Conservation (phyloP, 805 yeast species). For the Kurtzmaniella fragi region DNA sequence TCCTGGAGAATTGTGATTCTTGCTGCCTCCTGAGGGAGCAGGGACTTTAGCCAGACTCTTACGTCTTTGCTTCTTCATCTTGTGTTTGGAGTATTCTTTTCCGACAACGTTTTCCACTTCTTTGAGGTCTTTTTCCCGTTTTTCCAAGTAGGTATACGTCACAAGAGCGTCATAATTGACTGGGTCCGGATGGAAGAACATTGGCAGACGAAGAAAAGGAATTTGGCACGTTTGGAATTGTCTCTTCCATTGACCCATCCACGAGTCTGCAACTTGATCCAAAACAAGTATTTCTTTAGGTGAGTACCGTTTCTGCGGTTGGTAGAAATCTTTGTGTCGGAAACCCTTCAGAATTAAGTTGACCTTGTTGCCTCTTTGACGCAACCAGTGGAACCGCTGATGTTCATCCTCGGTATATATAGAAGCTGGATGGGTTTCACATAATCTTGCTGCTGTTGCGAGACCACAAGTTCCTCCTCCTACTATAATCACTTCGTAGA, state of each 20-base stretch:
- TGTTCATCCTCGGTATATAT: slow-evolving; percentile 44
- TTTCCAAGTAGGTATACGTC: slow-evolving; percentile 29
- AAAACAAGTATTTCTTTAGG: slow-evolving; percentile 31
- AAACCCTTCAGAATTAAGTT: slow-evolving; percentile 15
- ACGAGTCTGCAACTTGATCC: slow-evolving; percentile 27
- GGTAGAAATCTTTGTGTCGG: slow-evolving; percentile 8
- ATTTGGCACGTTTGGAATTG: slow-evolving; percentile 39
- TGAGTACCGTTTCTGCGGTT: slow-evolving; percentile 11
- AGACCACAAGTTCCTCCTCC: slow-evolving; percentile 46
- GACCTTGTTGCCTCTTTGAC: slow-evolving; percentile 24
- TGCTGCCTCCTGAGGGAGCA: slow-evolving; percentile 2
- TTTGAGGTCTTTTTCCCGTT: slow-evolving; percentile 30
- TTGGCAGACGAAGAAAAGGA: slow-evolving; percentile 40
- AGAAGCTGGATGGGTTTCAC: slow-evolving; percentile 39
- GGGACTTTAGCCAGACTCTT: slow-evolving; percentile 11
- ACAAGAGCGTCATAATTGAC: slow-evolving; percentile 39
- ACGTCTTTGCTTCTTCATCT: slow-evolving; percentile 25
- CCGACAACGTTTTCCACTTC: slow-evolving; percentile 43
- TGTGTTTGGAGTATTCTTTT: slow-evolving; percentile 39
- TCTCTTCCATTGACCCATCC: slow-evolving; percentile 40
- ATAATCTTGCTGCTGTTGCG: slow-evolving; percentile 36
- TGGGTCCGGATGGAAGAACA: slow-evolving; percentile 47
- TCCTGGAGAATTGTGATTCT: slow-evolving; percentile 26
- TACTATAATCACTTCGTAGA: slow-evolving; percentile 33
- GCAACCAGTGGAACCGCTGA: slow-evolving; percentile 43